phyloP scores from a whole-genome alignment of 805 yeast species.

The Wickerhamomyces strasburgensis region DNA sequence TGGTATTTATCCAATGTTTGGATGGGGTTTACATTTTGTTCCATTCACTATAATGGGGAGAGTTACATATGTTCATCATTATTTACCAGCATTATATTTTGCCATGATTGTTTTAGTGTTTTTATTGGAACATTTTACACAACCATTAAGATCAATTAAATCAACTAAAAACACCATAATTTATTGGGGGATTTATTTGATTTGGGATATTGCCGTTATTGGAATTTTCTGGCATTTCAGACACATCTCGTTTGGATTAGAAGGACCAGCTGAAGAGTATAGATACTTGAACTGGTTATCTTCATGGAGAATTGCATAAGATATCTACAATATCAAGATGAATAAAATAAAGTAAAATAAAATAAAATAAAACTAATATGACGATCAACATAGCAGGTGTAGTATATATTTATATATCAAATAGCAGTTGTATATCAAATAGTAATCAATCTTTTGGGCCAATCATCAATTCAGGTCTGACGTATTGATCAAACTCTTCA shows the following conservation, averaged over 20 bases:
- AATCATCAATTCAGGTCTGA: conserved; percentile 95
- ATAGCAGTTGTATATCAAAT: not conserved
- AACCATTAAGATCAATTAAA: conserved; percentile 18
- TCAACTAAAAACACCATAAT: conserved; percentile 23
- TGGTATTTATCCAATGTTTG: conserved; percentile 73
- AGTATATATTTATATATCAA: too few species aligned
- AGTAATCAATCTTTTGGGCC: conserved; percentile 59
- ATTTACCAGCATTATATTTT: conserved; percentile 78
- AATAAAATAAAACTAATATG: too few species aligned
- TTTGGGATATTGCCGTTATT: conserved; percentile 38
- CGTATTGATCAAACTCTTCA: conserved; percentile 94
- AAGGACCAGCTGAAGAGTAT: conserved; percentile 37
- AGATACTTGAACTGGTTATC: conserved; percentile 44
- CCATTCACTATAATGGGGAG: conserved; percentile 81
- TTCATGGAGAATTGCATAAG: conserved; percentile 38
- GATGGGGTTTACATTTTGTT: conserved; percentile 73
- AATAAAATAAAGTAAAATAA: too few species aligned
- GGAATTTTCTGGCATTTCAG: conserved; percentile 56
- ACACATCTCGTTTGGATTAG: conserved; percentile 66
- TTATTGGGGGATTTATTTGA: conserved; percentile 32
- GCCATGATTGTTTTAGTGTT: conserved; percentile 56
- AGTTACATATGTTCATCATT: conserved; percentile 83
- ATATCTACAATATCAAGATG: not conserved
- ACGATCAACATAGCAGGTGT: too few species aligned
- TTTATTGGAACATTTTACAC: conserved; percentile 40